phyloP scores from a whole-genome alignment of 306 rosid species.

The Gillenia trifoliata region DNA sequence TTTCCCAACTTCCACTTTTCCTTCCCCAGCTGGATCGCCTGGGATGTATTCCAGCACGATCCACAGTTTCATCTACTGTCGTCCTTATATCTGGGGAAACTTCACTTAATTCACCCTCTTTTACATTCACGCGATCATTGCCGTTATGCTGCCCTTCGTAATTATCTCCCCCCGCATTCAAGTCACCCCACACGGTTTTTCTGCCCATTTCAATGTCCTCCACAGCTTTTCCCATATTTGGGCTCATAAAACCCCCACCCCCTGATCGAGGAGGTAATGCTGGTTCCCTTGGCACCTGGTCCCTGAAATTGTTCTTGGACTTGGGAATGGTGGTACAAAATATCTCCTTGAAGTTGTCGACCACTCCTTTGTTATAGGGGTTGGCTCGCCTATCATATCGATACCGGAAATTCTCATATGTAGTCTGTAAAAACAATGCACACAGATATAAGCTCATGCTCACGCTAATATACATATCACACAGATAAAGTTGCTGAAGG shows the following conservation, averaged over 20 bases:
- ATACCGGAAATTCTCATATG: slow-evolving; percentile 91
- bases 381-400: slow-evolving; percentile 81
- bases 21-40: slow-evolving; percentile 97
- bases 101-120: slow-evolving; percentile 73
- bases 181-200: slow-evolving; percentile 86
- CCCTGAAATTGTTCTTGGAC: slow-evolving; percentile 87
- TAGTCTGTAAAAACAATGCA: slow-evolving; percentile 57
- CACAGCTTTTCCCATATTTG: slow-evolving; percentile 77
- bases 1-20: slow-evolving; percentile 99
- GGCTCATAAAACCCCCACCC: slow-evolving; percentile 87
- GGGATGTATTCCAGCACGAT: slow-evolving; percentile 75
- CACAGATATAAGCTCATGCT: neutral
- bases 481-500: slow-evolving; percentile 5
- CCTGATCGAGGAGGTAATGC: slow-evolving; percentile 64
- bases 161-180: slow-evolving; percentile 56
- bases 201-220: slow-evolving; percentile 97
- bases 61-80: slow-evolving; percentile 57
- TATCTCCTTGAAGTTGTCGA: slow-evolving; percentile 77
- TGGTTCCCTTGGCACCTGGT: slow-evolving; percentile 65
- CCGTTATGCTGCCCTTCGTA: slow-evolving; percentile 53
- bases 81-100: slow-evolving; percentile 73
- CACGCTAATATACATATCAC: neutral
- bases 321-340: slow-evolving; percentile 62
- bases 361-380: slow-evolving; percentile 71
- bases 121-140: slow-evolving; percentile 57